These are phyloP conservation scores for Psilocybe tampanensis DNA, from an alignment of 768 basidiomycete genomes.

Conservation along the genomic window DNA sequence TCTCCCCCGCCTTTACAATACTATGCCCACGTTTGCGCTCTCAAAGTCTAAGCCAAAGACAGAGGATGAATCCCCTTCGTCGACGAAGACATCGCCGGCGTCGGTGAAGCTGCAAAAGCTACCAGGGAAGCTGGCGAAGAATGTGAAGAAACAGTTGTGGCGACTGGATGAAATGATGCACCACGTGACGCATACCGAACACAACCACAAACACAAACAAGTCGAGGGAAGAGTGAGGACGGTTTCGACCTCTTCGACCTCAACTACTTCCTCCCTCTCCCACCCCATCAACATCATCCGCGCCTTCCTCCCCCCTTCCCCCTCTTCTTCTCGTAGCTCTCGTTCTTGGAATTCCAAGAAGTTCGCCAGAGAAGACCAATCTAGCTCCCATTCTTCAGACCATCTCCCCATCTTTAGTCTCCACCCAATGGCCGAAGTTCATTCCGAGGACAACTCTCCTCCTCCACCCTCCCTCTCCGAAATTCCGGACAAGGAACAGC, in stretches of 20 bases:
- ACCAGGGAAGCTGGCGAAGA: constrained; percentile 32
- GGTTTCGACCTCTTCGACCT: constrained; percentile 23
- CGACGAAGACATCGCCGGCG: constrained; percentile 22
- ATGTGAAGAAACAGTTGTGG: constrained; percentile 32
- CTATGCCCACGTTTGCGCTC: constrained; percentile 16
- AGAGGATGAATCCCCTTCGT: constrained; percentile 7
- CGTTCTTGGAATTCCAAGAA: constrained; percentile 20
- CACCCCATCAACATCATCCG: constrained; percentile 31
- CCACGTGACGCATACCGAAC: constrained; percentile 36
- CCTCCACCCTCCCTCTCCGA: not conserved
- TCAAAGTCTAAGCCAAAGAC: constrained; percentile 14
- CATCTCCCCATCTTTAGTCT: constrained; percentile 8
- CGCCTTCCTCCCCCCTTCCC: constrained; percentile 18
- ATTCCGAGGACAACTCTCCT: not conserved
- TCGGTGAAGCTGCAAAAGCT: constrained; percentile 14
- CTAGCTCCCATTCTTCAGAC: constrained; percentile 12
- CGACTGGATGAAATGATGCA: constrained; percentile 35
- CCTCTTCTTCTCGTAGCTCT: constrained; percentile 9
- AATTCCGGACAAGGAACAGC: constrained; percentile 4
- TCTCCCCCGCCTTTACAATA: not conserved
- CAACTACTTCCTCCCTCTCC: constrained; percentile 46
- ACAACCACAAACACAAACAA: constrained; percentile 15
- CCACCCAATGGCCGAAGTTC: constrained; percentile 13
- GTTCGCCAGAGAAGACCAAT: constrained; percentile 12
- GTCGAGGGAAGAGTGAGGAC: constrained; percentile 19